phyloP scores from a whole-genome alignment of 2,329 filamentous ascomycete genomes.

The Hypocreales sp. region DNA sequence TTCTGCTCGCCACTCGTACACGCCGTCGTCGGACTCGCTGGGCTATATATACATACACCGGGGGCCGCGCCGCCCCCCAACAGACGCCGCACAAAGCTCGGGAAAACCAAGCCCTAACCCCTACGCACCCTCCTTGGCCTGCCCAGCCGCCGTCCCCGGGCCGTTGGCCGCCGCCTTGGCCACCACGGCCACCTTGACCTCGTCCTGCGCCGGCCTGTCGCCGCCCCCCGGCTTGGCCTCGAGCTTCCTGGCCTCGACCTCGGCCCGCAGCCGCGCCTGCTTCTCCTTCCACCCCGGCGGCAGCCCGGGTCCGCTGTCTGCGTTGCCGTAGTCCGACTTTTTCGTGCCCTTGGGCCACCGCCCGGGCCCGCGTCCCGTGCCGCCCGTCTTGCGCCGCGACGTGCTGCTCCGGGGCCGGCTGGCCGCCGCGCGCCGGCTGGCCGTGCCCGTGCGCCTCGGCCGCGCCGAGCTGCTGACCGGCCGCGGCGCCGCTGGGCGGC shows the following conservation, averaged over 20 bases:
- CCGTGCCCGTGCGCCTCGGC: constrained; percentile 19
- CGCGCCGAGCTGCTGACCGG: constrained; percentile 19
- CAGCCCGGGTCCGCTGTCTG: constrained; percentile 47
- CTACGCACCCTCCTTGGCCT: no score
- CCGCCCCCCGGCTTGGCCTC: constrained; percentile 5
- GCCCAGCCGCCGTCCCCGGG: no score
- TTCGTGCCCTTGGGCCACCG: constrained; percentile 55
- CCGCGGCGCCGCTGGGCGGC: constrained; percentile 21
- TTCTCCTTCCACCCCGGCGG: constrained; percentile 38
- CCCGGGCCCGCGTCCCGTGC: constrained; percentile 48
- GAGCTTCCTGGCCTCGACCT: constrained; percentile 6
- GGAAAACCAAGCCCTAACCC: no score
- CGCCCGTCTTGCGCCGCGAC: constrained; percentile 39
- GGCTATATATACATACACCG: no score
- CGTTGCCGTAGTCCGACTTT: constrained; percentile 52
- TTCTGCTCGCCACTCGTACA: no score
- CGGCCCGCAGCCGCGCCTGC: constrained; percentile 6
- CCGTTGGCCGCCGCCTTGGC: constrained; percentile 5
- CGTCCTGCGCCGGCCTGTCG: constrained; percentile 14
- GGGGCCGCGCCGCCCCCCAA: no score
- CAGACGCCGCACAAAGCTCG: no score
- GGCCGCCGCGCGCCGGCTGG: constrained; percentile 15
- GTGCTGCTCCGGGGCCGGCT: constrained; percentile 25
- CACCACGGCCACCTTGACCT: constrained; percentile 16
- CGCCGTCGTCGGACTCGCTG: no score